Base-by-base conservation (phyloP, 768 basidiomycete genomes). In the Psilocybe tampanensis region DNA sequence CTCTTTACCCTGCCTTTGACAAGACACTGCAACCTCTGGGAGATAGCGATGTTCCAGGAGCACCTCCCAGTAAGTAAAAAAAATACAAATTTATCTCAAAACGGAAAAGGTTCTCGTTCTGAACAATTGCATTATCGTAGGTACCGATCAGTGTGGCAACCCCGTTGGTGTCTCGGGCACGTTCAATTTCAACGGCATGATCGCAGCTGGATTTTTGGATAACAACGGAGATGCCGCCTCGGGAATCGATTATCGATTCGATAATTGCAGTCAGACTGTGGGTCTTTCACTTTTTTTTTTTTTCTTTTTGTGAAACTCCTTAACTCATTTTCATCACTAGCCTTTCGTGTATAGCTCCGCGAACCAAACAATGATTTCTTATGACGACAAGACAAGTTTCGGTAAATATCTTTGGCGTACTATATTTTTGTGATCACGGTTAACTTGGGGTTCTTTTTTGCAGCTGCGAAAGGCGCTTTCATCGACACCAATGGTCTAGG, bases 231-330 rank as follows among this genome's bases (percentile, higher is more conserved):
- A 71, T 8, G 69, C 79, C 15, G 80, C 80, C 8, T 56, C 66
- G 0, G 83, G 82, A 5, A 84, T 88, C 47, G 70, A 74, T n/a
- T 83, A 85, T 66, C 58, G 71, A 3, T 89, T 73, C 60, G 89
- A 92, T 60, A 66, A 74, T 2, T 92, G 90, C 75, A 86, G 83
- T 59, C 82, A 90, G 69, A 92, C 90, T 49, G 90, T 92, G 59
- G 29, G 84, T 64, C n/a, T 18, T 48, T n/a, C n/a, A n/a, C n/a
- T n/a, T n/a, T n/a, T 24, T 13, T 44, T 7, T 9, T 58, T 19
- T 52, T n/a, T 1, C 33, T 9, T 13, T 19, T 52, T 19, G 1
- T 33, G 8, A 9, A 3, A 33, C 22, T 18, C 21, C 29, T 23
- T 19, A 22, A 15, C 34, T 47, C 2, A 6, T 32, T 42, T 47